Evolutionary conservation across 2,329 filamentous ascomycete genomes (phyloP).

Genomic region (Alternaria atra): DNA sequence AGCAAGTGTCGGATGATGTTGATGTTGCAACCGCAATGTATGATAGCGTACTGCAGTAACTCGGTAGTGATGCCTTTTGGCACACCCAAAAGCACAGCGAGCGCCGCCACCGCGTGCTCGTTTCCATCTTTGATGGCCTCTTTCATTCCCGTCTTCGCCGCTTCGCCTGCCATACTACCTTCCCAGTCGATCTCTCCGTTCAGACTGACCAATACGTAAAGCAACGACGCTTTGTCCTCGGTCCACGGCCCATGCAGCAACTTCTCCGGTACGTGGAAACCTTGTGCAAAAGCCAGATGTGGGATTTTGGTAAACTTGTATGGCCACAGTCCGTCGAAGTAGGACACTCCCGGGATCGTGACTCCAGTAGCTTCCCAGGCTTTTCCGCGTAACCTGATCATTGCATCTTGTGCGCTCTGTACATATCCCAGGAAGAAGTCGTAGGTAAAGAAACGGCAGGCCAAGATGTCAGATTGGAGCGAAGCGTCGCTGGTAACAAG

Average conservation of each 20-base stretch:
- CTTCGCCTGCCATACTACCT: constrained; percentile 45
- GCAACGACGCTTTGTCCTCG: constrained; percentile 37
- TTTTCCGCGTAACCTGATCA: constrained; percentile 39
- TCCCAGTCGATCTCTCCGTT: constrained; percentile 48
- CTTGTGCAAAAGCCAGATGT: constrained; percentile 43
- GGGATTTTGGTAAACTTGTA: constrained; percentile 42
- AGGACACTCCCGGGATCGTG: constrained; percentile 29
- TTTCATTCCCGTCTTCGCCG: constrained; percentile 42
- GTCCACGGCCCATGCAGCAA: constrained; percentile 49
- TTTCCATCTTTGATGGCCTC: constrained; percentile 39
- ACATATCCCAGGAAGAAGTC: constrained; percentile 48
- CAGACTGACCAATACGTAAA: constrained; percentile 48
- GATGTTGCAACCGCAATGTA: constrained; percentile 40
- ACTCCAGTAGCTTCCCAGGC: constrained; percentile 44
- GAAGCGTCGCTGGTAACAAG: constrained; percentile 27
- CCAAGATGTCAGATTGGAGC: constrained; percentile 41
- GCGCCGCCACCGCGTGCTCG: constrained; percentile 45
- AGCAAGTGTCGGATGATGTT: constrained; percentile 44
- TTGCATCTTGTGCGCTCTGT: constrained; percentile 38
- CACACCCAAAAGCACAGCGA: constrained; percentile 44
- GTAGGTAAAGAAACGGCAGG: constrained; percentile 49
- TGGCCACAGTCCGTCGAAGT: constrained; percentile 44
- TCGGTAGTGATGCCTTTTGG: constrained; percentile 41
- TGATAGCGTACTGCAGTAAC: constrained; percentile 39
- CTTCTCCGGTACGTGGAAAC: constrained; percentile 47